Base-by-base conservation (phyloP, 1,284 basidiomycete genomes). In the Marasmius oreades region DNA sequence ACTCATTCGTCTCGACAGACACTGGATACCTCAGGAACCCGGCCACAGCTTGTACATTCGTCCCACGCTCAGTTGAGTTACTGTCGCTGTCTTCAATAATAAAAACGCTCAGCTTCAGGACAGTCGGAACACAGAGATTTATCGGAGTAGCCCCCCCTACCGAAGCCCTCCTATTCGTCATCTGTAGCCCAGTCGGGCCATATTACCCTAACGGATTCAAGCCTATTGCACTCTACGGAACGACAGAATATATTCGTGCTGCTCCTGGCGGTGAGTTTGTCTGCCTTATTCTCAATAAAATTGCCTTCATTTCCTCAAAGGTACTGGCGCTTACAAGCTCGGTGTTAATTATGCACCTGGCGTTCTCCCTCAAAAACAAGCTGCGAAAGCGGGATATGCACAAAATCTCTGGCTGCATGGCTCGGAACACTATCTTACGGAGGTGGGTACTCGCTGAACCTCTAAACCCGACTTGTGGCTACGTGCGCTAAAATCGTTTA, bases 131-230 rank as follows among this genome's bases (percentile, higher is more conserved):
- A 3, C 93, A 97, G 65, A 85, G 83, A 50, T 86, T 89, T 0
- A 84, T 99, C 46, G 95, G 96, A 33, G 92, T 99, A 34, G 81
- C 86, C 52, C 93, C 95, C 6, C 91, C 93, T 1, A 85, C 80
- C 53, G 90, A 96, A 63, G 95, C 95, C 0, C 81, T 98, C 16
- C 82, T 99, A 33, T 98, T 94, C 68, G 95, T 99, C 55, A 98
- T 99, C 66, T 88, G 88, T 69, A 92, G 88, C 63, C 95, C 94
- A 37, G 93, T 94, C 24, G 95, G 95, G 16, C 95, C 96, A 1
- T 99, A 98, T 73, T 99, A 96, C 73, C 87, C 93, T 0, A 74
- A 88, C 37, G 96, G 96, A 8, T 98, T 98, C 80, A 98, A 99
- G 75, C 96, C 96, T 18, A 88, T 99, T 28, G 86, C 92, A 14